A percentile compares a stretch with the other conserved stretches of the same genome.
Conservation (phyloP, 2,329 filamentous ascomycete species). For the Trichoderma arundinaceum region DNA sequence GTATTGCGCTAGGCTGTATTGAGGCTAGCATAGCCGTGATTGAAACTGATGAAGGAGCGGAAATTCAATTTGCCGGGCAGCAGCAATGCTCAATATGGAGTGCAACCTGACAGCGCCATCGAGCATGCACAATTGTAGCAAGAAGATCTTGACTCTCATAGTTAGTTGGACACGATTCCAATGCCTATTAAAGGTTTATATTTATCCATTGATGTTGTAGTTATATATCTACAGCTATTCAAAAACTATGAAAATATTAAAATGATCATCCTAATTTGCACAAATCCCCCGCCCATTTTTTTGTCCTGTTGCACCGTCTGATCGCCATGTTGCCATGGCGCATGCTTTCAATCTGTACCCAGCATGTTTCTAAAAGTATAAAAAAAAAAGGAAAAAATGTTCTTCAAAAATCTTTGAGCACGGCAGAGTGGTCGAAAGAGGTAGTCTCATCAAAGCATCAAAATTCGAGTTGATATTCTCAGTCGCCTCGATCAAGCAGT, state of each 20-base stretch:
- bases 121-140: too few species aligned
- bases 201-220: too few species aligned
- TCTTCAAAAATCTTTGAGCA: background rate
- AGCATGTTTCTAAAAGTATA: background rate
- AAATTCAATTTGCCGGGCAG: slow-evolving; percentile 19
- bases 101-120: too few species aligned
- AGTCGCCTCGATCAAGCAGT: slow-evolving; percentile 43
- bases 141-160: too few species aligned
- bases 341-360: background rate
- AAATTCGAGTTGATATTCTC: background rate
- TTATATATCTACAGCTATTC: background rate
- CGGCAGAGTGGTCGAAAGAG: background rate
- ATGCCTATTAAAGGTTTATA: too few species aligned
- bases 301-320: slow-evolving; percentile 18
- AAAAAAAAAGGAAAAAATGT: background rate
- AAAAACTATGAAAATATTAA: background rate
- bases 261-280: background rate
- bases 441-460: background rate
- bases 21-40: background rate
- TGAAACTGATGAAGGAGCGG: background rate
- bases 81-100: background rate
- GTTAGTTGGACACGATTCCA: too few species aligned
- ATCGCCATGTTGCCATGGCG: slow-evolving; percentile 19
- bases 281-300: slow-evolving; percentile 2
- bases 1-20: background rate